phyloP scores from a whole-genome alignment of 345 rosid species.

The Hibiscus syriacus region DNA sequence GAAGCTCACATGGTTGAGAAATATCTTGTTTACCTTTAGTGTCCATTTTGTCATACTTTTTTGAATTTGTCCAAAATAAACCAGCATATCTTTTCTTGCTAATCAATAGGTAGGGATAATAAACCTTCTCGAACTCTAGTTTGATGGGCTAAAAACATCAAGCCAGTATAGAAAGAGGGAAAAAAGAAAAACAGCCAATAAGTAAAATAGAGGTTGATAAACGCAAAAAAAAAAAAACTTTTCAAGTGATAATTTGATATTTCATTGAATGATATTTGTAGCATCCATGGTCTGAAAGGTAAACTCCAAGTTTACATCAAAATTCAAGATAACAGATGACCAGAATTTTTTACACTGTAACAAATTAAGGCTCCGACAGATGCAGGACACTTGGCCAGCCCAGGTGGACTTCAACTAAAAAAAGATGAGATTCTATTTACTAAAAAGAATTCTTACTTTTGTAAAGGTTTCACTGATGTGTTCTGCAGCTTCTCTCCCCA shows the following conservation, averaged over 20 bases:
- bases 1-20: conserved; percentile 13
- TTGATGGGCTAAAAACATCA: conserved; percentile 72
- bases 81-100: conserved; percentile 99
- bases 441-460: conserved; percentile 39
- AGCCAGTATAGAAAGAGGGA: background rate
- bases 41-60: conserved; percentile 89
- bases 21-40: conserved; percentile 61
- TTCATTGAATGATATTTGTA: background rate
- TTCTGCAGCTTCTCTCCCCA: conserved; percentile 97
- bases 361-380: background rate
- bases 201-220: background rate
- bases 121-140: conserved; percentile 97
- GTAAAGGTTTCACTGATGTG: conserved; percentile 76
- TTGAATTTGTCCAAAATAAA: conserved; percentile 79
- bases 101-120: conserved; percentile 83
- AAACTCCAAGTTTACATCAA: background rate
- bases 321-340: background rate
- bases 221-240: background rate
- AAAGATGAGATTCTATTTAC: background rate
- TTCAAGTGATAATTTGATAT: background rate
- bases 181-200: background rate
- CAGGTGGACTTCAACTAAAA: background rate
- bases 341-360: background rate
- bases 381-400: background rate
- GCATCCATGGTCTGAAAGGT: background rate